Base-by-base conservation (phyloP, 148 eudicot genomes). In the Chenopodium formosanum region DNA sequence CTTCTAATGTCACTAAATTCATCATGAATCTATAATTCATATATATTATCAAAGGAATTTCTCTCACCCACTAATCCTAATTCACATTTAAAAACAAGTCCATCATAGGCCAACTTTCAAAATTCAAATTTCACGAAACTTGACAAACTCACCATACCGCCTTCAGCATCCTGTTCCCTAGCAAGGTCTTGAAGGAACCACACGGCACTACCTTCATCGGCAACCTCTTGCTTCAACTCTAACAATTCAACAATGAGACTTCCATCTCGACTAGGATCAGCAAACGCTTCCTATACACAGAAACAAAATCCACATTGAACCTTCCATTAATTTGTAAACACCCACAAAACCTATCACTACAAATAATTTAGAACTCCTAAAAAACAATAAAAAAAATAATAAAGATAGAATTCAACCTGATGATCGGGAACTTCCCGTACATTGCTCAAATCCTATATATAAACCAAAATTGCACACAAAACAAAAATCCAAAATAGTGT, bases 131-230 rank as follows among this genome's bases (percentile, higher is more conserved):
- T 23, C 25, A 44, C 69, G 44, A 40, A 87, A 73, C 16, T 11
- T 1, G n/a, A 75, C 64, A 56, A 22, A 72, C 73, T 75, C 82
- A 96, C 98, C 92, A 83, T 84, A 52, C 87, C 86, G 37, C 91
- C 93, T 70, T 92, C 95, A 19, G 98, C 95, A 70, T 92, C 95
- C 86, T 96, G 98, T 88, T 93, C 99, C 58, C 76, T 78, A 72
- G 92, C 99, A 81, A 96, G 91, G 85, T 96, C 99, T 86, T 89
- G 94, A 84, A 96, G 94, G 86, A 96, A 96, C 99, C 99, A 96
- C 7, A 88, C 84, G 53, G 98, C 99, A 86, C 98, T 96, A 40
- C 86, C 90, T 71, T 89, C 87, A 82, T 96, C 98, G 62, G 86
- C 83, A 44, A 96, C 99, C 60, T 94, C 98, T 60, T 67, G 50